phyloP scores from a whole-genome alignment of 139 green algal species.

The Diplosphaera chodatii region DNA sequence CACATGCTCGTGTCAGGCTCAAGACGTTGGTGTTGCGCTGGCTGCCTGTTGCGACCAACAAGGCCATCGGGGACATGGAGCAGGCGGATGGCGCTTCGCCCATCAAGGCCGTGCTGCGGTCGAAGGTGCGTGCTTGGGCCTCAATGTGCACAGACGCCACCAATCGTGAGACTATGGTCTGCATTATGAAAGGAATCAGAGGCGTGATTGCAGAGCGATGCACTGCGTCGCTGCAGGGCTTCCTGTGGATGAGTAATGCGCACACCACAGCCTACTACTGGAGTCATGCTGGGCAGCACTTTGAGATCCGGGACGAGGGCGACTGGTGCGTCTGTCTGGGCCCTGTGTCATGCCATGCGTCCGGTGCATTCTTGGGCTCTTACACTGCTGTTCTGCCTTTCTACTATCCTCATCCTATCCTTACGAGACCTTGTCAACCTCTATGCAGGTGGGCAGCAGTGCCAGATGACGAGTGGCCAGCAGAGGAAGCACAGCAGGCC shows the following conservation, averaged over 20 bases:
- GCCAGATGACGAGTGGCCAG: slow-evolving; percentile 78
- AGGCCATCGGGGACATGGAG: slow-evolving; percentile 43
- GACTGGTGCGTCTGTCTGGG: slow-evolving; percentile 49
- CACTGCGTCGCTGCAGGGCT: slow-evolving; percentile 45
- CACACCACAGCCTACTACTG: slow-evolving; percentile 86
- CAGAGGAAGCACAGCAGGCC: slow-evolving; percentile 38
- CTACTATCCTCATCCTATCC: too few relatives aligned
- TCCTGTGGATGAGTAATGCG: slow-evolving; percentile 84
- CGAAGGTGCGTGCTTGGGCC: slow-evolving; percentile 39
- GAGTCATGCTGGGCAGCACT: slow-evolving; percentile 87
- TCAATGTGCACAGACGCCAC: too few relatives aligned
- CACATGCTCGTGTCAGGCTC: too few relatives aligned
- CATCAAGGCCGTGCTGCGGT: slow-evolving; percentile 82
- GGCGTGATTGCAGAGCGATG: too few relatives aligned
- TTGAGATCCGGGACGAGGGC: slow-evolving; percentile 88
- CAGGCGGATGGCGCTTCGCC: slow-evolving; percentile 47
- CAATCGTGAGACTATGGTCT: too few relatives aligned
- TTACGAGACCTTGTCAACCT: background rate
- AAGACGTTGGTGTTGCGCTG: slow-evolving; percentile 79
- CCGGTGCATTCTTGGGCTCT: too few relatives aligned
- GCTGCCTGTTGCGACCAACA: slow-evolving; percentile 80
- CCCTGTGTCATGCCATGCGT: too few relatives aligned
- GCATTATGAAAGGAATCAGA: too few relatives aligned
- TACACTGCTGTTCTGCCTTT: too few relatives aligned
- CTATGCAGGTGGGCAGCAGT: slow-evolving; percentile 63